Percentiles rank a stretch among this genome's conserved stretches.
Conservation (phyloP, 805 yeast genomes). For the Saccharomycopsis malanga region DNA sequence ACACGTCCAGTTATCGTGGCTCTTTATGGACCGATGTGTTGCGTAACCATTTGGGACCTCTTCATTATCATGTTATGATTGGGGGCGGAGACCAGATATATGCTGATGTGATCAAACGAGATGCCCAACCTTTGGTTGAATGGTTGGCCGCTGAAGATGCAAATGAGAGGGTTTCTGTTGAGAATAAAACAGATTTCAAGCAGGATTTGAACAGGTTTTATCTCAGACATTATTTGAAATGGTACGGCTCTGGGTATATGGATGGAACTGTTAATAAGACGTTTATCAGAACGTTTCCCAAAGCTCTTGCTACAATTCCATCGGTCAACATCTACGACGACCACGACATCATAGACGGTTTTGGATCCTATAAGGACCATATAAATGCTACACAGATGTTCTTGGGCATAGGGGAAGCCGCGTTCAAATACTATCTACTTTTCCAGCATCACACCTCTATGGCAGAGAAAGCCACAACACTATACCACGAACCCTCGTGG, state of each 20-base stretch:
- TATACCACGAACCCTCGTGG: slow-evolving; percentile 48
- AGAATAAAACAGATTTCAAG: slow-evolving; percentile 37
- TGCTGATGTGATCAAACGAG: slow-evolving; percentile 67
- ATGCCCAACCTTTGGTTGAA: slow-evolving; percentile 42
- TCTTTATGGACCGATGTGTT: slow-evolving; percentile 84
- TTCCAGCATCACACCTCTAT: slow-evolving; percentile 79
- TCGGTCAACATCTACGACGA: slow-evolving; percentile 84
- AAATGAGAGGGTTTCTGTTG: slow-evolving; percentile 38
- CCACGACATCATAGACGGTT: slow-evolving; percentile 95
- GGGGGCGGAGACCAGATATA: slow-evolving; percentile 98
- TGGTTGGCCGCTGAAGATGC: slow-evolving; percentile 56
- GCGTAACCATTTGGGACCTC: slow-evolving; percentile 43
- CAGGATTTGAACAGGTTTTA: slow-evolving; percentile 50
- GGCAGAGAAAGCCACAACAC: slow-evolving; percentile 34
- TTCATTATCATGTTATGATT: slow-evolving; percentile 82
- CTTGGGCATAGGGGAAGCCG: slow-evolving; percentile 62
- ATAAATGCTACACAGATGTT: slow-evolving; percentile 62
- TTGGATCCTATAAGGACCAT: slow-evolving; percentile 79
- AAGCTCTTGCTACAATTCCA: slow-evolving; percentile 78
- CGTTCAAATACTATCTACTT: slow-evolving; percentile 79
- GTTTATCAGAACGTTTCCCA: slow-evolving; percentile 64
- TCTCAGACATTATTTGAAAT: slow-evolving; percentile 63
- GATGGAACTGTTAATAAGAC: slow-evolving; percentile 51
- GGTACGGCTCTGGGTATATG: slow-evolving; percentile 93
- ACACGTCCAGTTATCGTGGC: slow-evolving; percentile 58